Base-by-base conservation (phyloP, 371 early-diverging fungal species). In the Mucor plumbeus region DNA sequence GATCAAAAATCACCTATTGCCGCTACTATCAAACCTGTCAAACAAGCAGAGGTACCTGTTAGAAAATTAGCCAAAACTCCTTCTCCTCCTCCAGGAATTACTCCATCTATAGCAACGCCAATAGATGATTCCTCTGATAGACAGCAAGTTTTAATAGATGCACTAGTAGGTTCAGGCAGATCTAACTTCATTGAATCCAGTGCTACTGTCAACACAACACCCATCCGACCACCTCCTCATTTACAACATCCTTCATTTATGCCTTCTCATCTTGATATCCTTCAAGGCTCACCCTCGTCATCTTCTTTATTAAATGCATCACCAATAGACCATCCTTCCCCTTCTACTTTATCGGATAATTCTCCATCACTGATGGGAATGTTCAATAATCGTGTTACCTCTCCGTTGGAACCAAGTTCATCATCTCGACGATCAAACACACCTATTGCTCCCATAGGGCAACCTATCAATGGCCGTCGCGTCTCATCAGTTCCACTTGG, bases 401-500 rank as follows among this genome's bases (percentile, higher is more conserved):
- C 54, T 14, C 61, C 53, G 15, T 38, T 56, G n/a, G 66, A 65
- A 8, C 62, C 48, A 35, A 39, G 41, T 9, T 48, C 65, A 4
- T 61, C 65, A 21, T 43, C 62, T 15, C 65, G 69, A 39, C 69
- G 73, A 55, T 59, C 73, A 0, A 65, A 63, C 10, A 47, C 72
- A 9, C 60, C 70, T 1, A 73, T 81, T 61, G 74, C 78, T 31
- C 76, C 82, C 31, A 81, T 81, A 38, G 82, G 82, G 0, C 82
- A 77, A 38, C 79, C 77, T 0, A 13, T 65, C 8, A 61, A 40
- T 17, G 44, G 63, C 17, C 65, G 67, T 21, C 67, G 71, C 5
- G 59, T 57, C 2, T 63, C 67, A 11, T 59, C 77, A 39, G 40
- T 57, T 5, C 65, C 58, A 5, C 11, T 39, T 21, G 62, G 15